Evolutionary conservation across 345 rosid species (phyloP).

Genomic region (Euphorbia peplus): DNA sequence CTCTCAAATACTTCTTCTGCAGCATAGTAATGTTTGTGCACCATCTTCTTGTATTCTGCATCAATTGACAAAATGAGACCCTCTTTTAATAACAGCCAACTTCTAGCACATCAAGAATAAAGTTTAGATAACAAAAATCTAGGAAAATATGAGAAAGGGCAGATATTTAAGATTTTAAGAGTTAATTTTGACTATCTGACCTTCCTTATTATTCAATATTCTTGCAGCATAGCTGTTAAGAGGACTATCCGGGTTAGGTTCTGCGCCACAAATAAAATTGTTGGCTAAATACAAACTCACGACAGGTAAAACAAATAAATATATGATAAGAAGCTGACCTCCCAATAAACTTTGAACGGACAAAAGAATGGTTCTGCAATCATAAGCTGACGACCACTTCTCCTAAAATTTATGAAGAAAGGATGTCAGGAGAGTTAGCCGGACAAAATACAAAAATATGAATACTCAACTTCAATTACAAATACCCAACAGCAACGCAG

Average conservation of each 20-base stretch:
- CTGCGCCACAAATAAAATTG: slow-evolving; percentile 4
- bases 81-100: no score
- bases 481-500: background rate
- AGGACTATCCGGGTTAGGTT: slow-evolving; percentile 30
- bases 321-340: slow-evolving; percentile 11
- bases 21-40: no score
- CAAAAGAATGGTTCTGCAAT: slow-evolving; percentile 29
- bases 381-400: slow-evolving; percentile 36
- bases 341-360: slow-evolving; percentile 34
- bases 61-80: no score
- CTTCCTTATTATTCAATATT: slow-evolving; percentile 27
- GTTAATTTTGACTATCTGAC: slow-evolving; percentile 12
- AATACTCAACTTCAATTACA: background rate
- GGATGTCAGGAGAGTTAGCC: background rate
- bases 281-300: background rate
- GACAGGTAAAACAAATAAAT: background rate
- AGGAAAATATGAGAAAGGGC: no score
- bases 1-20: no score
- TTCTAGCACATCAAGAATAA: no score
- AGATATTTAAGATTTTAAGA: no score
- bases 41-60: no score
- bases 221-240: slow-evolving; percentile 29
- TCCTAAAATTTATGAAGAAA: slow-evolving; percentile 16
- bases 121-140: no score
- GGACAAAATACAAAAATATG: background rate